phyloP scores from a whole-genome alignment of 345 rosid species.

The Acer negundo region DNA sequence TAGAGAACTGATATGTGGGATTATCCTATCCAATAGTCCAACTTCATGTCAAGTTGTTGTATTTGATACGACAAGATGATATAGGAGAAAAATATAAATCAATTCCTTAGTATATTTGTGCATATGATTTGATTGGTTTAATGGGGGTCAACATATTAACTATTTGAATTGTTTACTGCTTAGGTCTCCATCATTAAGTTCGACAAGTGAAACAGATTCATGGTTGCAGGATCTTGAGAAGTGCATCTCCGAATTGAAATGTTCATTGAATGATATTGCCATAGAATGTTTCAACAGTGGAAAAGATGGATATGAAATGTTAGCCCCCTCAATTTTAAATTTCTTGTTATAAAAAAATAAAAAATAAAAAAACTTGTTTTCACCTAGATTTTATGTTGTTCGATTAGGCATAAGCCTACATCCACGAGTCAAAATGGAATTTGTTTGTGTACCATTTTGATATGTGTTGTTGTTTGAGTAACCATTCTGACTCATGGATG shows the following conservation, averaged over 20 bases:
- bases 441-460: too few species aligned
- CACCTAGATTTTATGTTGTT: too few species aligned
- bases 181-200: conserved; percentile 50
- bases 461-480: too few species aligned
- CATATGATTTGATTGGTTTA: conserved; percentile 6
- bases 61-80: conserved; percentile 46
- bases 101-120: conserved; percentile 2
- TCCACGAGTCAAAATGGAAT: too few species aligned
- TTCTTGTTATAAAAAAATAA: too few species aligned
- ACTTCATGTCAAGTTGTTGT: conserved; percentile 55
- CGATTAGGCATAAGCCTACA: too few species aligned
- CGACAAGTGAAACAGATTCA: conserved; percentile 40
- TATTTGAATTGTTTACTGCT: conserved; percentile 19
- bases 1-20: conserved; percentile 53
- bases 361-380: too few species aligned
- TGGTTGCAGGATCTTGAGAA: conserved; percentile 61
- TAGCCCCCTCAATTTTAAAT: conserved; percentile 12
- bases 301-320: conserved; percentile 41
- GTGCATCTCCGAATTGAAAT: conserved; percentile 43
- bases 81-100: conserved; percentile 53
- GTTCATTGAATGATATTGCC: conserved; percentile 35
- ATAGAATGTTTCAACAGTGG: conserved; percentile 32
- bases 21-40: conserved; percentile 54
- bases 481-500: too few species aligned
- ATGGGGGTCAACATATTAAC: conserved; percentile 1